Evolutionary conservation across 2,329 filamentous ascomycete species (phyloP).

Genomic region (Colletotrichum simmondsii): DNA sequence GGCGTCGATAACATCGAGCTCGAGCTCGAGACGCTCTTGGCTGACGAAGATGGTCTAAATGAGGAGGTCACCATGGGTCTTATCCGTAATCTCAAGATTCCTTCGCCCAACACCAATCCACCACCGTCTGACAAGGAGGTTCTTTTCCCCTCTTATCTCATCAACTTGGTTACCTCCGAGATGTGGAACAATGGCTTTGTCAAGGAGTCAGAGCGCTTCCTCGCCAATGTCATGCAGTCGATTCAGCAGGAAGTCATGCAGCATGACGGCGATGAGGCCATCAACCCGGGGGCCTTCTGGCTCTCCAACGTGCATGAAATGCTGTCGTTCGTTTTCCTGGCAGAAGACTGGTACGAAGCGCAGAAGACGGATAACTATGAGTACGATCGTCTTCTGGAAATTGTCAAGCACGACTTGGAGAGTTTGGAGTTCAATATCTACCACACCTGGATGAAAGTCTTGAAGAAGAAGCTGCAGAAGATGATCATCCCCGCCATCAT

Average conservation of each 20-base stretch:
- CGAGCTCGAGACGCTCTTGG: constrained; percentile 92
- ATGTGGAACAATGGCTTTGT: constrained; percentile 99
- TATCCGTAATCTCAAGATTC: constrained; percentile 97
- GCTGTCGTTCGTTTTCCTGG: constrained; percentile 98
- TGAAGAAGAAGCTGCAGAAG: constrained; percentile 99
- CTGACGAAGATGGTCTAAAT: constrained; percentile 94
- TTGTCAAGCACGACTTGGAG: constrained; percentile 98
- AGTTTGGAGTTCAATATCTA: constrained; percentile 99
- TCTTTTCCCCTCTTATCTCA: constrained; percentile 97
- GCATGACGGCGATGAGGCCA: constrained; percentile 95
- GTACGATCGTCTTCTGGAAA: constrained; percentile 96
- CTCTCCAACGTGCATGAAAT: constrained; percentile 99
- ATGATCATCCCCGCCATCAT: constrained; percentile 99
- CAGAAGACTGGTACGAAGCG: constrained; percentile 99
- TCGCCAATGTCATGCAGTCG: constrained; percentile 99
- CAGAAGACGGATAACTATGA: constrained; percentile 99
- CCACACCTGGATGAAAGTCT: constrained; percentile 99
- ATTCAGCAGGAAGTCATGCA: constrained; percentile 99
- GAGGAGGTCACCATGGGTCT: constrained; percentile 97
- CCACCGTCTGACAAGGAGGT: constrained; percentile 98
- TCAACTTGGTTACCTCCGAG: constrained; percentile 98
- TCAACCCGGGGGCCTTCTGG: constrained; percentile 99
- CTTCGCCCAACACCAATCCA: constrained; percentile 84
- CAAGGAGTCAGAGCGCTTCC: constrained; percentile 98
- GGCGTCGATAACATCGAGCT: constrained; percentile 91